Base-by-base conservation (phyloP, 192 early-diverging fungal species). In the Linderina pennispora region DNA sequence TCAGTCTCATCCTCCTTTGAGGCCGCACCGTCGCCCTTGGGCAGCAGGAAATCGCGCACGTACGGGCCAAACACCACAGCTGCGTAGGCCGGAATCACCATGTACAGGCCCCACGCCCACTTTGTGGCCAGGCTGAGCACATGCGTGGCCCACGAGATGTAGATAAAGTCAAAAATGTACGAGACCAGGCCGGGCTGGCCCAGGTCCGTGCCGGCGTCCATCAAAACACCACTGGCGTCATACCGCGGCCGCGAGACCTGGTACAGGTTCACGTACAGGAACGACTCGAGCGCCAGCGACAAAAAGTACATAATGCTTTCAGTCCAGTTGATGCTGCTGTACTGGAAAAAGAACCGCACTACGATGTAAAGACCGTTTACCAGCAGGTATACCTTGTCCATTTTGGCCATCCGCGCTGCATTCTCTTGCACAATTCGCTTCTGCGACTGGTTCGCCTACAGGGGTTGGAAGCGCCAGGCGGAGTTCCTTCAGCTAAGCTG, bases 141-240 rank as follows among this genome's bases (percentile, higher is more conserved):
- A 23, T 87, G 84, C 24, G 84, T 83, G 44, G 83, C 78, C 87
- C 87, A 89, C 15, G 85, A 82, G 23, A 91, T 73, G 40, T 91
- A 91, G 40, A 91, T 85, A 37, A 88, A 79, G 45, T 91, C 89
- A 56, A 89, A 91, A 62, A 84, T 81, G 45, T 89, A 89, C 23
- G 84, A 74, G 4, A 75, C 63, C 24, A 81, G 34, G 0, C 79
- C 79, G 13, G 67, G 49, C 32, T 55, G 50, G 16, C 44, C 33
- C 47, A 81, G 49, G 61, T 81, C 79, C 2, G 61, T 55, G 24
- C 79, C 79, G 5, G 62, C 52, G 42, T 72, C 59, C 16, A 67
- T 43, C 10, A 81, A 50, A 14, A 63, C 40, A 15, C 76, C 75
- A 16, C 43, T 42, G 16, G 48, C 43, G n/a, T 60, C 55, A 37